phyloP scores from a whole-genome alignment of 331 rosid genomes.

The Cydonia oblonga region DNA sequence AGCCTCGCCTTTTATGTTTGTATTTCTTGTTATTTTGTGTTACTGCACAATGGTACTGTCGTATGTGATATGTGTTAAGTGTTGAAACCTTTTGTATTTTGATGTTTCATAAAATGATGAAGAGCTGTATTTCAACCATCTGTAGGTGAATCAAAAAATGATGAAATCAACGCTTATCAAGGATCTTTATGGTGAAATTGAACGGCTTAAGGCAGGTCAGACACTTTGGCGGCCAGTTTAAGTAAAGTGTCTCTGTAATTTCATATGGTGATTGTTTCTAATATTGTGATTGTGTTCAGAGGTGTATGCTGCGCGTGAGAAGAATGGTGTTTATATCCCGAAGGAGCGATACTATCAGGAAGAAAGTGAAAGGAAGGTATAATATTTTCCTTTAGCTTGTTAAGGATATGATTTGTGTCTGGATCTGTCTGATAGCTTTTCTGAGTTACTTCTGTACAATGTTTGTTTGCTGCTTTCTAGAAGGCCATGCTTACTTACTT shows the following conservation, averaged over 20 bases:
- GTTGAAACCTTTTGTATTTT: not conserved
- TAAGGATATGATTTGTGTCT: not conserved
- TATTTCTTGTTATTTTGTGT: not conserved
- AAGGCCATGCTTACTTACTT: not conserved
- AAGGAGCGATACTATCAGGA: conserved; percentile 79
- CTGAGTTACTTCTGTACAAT: not conserved
- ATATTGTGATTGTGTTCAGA: conserved; percentile 32
- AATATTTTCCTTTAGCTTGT: not conserved
- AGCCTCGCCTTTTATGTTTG: not conserved
- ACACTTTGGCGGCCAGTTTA: conserved; percentile 2
- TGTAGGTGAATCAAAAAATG: conserved; percentile 81
- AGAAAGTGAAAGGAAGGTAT: conserved; percentile 78
- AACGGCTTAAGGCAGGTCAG: conserved; percentile 79
- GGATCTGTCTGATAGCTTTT: not conserved
- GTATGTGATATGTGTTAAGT: not conserved
- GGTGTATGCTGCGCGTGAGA: conserved; percentile 86
- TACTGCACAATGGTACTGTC: not conserved
- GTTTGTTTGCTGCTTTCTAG: not conserved
- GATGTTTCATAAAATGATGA: not conserved
- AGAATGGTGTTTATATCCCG: conserved; percentile 77
- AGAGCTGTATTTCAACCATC: not conserved
- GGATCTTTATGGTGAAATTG: conserved; percentile 91
- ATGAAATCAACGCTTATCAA: conserved; percentile 86
- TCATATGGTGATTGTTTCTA: not conserved
- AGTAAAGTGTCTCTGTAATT: not conserved